These are phyloP conservation scores for Suillus spraguei DNA, from an alignment of 768 basidiomycete species.

Conservation along the genomic window DNA sequence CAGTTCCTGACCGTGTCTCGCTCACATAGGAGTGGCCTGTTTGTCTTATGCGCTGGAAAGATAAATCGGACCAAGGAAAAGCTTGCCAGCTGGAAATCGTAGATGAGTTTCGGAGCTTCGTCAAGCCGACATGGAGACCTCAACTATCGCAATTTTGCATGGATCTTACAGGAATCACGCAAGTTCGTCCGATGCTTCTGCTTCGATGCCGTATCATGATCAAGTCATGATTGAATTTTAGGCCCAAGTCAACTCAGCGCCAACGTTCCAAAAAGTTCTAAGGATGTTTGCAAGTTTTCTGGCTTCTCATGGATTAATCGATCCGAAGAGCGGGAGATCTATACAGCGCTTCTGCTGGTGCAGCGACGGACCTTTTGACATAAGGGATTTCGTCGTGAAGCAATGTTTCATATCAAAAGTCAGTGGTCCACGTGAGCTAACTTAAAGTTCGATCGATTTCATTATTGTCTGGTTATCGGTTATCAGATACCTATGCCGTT, in stretches of 20 bases:
- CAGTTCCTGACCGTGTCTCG: conserved; percentile 13
- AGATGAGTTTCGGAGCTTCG: conserved; percentile 87
- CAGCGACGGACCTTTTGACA: conserved; percentile 81
- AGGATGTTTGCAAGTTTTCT: conserved; percentile 67
- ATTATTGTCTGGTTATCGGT: conserved; percentile 10
- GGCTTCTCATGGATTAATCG: conserved; percentile 68
- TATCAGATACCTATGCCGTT: conserved; percentile 63
- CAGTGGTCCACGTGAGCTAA: conserved; percentile 23
- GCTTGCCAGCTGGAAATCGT: conserved; percentile 66
- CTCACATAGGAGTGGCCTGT: conserved; percentile 86
- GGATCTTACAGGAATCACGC: conserved; percentile 86
- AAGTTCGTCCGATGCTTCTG: conserved; percentile 55
- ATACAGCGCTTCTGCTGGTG: conserved; percentile 78
- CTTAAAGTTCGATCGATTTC: background rate
- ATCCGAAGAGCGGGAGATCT: conserved; percentile 54
- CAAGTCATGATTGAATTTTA: conserved; percentile 34
- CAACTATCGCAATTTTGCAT: conserved; percentile 83
- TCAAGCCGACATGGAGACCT: conserved; percentile 86
- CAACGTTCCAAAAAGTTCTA: conserved; percentile 72
- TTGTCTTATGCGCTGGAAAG: conserved; percentile 81
- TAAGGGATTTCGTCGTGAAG: conserved; percentile 85
- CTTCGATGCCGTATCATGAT: conserved; percentile 11
- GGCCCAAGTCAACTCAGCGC: conserved; percentile 81
- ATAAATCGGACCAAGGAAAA: conserved; percentile 50
- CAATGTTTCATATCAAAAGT: conserved; percentile 89